phyloP scores from a whole-genome alignment of 345 rosid species.

The Kandelia obovata region DNA sequence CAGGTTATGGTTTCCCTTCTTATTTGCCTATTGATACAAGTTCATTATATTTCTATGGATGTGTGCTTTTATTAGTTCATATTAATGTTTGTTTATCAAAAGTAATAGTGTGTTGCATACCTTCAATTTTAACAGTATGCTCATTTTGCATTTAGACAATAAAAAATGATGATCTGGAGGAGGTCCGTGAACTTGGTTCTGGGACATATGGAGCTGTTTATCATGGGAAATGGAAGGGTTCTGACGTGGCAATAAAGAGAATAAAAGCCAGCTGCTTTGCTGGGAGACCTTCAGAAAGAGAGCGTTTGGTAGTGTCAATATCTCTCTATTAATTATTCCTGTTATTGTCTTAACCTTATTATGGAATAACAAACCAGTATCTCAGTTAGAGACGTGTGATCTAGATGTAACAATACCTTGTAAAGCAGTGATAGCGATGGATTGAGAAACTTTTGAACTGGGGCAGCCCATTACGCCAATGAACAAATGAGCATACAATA shows the following conservation, averaged over 20 bases:
- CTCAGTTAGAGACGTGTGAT: neutral
- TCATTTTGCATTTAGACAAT: slow-evolving; percentile 56
- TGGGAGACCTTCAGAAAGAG: slow-evolving; percentile 95
- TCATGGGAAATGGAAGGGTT: slow-evolving; percentile 99
- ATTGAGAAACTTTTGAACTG: neutral
- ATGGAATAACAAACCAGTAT: neutral
- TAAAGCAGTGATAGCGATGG: neutral
- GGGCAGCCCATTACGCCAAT: neutral
- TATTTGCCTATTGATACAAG: neutral
- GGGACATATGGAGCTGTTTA: slow-evolving; percentile 98
- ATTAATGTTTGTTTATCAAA: neutral
- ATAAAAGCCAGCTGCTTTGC: slow-evolving; percentile 99
- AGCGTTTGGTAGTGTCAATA: slow-evolving; percentile 41
- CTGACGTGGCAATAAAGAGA: slow-evolving; percentile 97
- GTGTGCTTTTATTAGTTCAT: neutral
- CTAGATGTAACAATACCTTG: neutral
- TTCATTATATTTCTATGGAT: slow-evolving; percentile 1
- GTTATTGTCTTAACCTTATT: neutral
- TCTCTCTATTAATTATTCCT: neutral
- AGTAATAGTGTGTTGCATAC: neutral
- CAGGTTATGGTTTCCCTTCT: slow-evolving; percentile 49
- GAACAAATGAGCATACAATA: too few species aligned
- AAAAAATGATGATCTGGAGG: slow-evolving; percentile 90
- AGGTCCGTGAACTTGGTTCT: slow-evolving; percentile 81
- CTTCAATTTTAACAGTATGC: slow-evolving; percentile 15